Conservation (phyloP, 2,329 filamentous ascomycete genomes). For the Colletotrichum destructivum region DNA sequence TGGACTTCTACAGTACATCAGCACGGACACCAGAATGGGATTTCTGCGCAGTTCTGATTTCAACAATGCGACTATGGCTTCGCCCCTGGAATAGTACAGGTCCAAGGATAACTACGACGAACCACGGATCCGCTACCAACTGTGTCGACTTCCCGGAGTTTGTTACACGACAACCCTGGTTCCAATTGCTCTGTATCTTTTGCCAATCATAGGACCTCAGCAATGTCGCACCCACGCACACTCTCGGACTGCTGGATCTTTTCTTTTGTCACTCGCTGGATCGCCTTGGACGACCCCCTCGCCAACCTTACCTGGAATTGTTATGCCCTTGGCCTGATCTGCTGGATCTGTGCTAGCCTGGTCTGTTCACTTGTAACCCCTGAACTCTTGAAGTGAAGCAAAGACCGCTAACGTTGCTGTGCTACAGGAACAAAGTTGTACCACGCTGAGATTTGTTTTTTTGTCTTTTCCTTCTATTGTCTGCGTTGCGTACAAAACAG, state of each 20-base stretch:
- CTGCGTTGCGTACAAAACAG: slow-evolving; percentile 49
- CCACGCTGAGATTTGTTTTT: slow-evolving; percentile 55
- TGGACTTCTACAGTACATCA: neutral
- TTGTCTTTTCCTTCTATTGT: slow-evolving; percentile 50
- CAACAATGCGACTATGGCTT: neutral
- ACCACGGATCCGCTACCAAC: neutral
- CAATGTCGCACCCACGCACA: neutral
- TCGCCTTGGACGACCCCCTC: neutral
- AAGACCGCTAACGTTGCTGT: slow-evolving; percentile 53
- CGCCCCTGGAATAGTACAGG: neutral
- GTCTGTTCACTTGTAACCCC: slow-evolving; percentile 55
- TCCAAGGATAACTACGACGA: neutral
- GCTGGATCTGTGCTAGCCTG: slow-evolving; percentile 42
- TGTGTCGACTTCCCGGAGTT: neutral
- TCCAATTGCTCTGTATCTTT: neutral
- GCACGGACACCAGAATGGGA: neutral
- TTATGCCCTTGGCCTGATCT: slow-evolving; percentile 28
- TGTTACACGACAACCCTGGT: no score
- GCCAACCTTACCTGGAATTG: neutral
- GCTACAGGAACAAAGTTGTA: slow-evolving; percentile 72
- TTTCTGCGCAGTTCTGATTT: neutral
- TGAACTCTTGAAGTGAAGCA: slow-evolving; percentile 31
- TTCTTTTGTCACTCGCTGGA: slow-evolving; percentile 15
- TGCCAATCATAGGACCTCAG: neutral
- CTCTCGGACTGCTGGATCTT: neutral